Percentiles rank a stretch among this genome's conserved stretches.
Conservation (phyloP, 2,329 filamentous ascomycete genomes). For the Dactylellina drechsleri region DNA sequence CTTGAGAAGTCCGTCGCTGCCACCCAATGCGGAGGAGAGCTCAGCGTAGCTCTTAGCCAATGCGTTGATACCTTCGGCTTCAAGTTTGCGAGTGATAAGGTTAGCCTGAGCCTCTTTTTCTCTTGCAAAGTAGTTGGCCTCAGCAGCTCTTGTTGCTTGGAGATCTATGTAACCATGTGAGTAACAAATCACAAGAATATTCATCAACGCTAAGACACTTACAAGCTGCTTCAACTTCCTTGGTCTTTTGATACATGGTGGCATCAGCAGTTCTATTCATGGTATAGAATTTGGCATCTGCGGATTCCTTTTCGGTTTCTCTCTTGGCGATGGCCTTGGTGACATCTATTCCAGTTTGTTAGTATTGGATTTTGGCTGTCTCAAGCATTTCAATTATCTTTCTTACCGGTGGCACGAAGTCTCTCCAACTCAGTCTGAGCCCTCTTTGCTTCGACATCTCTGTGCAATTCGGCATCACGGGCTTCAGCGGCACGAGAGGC, state of each 20-base stretch:
- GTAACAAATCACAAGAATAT: constrained; percentile 3
- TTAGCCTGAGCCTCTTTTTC: constrained; percentile 70
- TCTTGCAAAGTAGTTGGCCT: constrained; percentile 62
- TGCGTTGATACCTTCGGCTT: constrained; percentile 79
- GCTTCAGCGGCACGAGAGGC: constrained; percentile 78
- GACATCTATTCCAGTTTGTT: constrained; percentile 68
- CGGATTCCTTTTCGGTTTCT: constrained; percentile 75
- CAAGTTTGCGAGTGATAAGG: constrained; percentile 72
- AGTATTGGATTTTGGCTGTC: not conserved
- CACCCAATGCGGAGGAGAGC: constrained; percentile 77
- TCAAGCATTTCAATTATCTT: not conserved
- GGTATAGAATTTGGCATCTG: constrained; percentile 68
- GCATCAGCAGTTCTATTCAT: constrained; percentile 49
- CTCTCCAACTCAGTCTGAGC: constrained; percentile 83
- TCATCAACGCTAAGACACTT: constrained; percentile 27
- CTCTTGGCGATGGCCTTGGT: constrained; percentile 77
- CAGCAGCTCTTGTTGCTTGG: constrained; percentile 56
- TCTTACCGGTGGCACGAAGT: constrained; percentile 69
- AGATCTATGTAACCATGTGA: constrained; percentile 36
- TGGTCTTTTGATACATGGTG: constrained; percentile 61
- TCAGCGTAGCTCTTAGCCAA: constrained; percentile 84
- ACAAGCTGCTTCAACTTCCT: constrained; percentile 62
- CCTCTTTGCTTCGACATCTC: constrained; percentile 78
- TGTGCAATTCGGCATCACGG: constrained; percentile 82
- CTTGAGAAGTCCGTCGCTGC: constrained; percentile 79